A percentile compares a stretch with the other conserved stretches of the same genome.
These are phyloP conservation scores for Pseudocercospora fijiensis DNA, from an alignment of 2,329 filamentous ascomycete genomes.

Conservation along the genomic window DNA sequence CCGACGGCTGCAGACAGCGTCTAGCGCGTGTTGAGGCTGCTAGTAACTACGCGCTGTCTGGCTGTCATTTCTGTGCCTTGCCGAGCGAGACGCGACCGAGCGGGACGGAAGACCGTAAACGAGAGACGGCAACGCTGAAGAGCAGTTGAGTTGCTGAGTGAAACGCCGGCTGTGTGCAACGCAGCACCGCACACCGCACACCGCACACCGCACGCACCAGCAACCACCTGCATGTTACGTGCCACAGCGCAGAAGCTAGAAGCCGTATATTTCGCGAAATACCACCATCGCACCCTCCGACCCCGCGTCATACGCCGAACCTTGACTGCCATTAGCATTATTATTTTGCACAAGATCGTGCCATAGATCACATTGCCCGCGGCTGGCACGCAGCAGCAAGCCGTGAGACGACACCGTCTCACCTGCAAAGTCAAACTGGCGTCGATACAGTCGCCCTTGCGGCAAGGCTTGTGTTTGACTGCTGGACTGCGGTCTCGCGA, in stretches of 20 bases:
- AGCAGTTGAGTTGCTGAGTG: neutral
- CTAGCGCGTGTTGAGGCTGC: neutral
- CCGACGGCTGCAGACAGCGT: neutral
- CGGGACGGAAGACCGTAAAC: neutral
- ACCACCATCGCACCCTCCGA: neutral
- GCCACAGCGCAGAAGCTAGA: neutral
- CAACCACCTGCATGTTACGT: constrained; percentile 9
- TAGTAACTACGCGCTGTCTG: neutral
- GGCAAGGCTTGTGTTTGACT: constrained; percentile 32
- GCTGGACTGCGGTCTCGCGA: constrained; percentile 21
- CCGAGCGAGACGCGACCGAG: neutral
- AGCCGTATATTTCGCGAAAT: neutral
- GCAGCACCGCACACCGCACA: constrained; percentile 2
- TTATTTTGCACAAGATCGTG: neutral
- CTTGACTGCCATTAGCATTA: neutral
- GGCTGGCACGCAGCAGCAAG: constrained; percentile 17
- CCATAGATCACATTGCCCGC: neutral
- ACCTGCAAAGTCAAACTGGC: constrained; percentile 34
- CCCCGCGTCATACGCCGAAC: neutral
- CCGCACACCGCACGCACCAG: neutral
- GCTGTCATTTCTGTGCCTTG: constrained; percentile 1
- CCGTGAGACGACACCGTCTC: constrained; percentile 29
- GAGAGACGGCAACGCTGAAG: neutral
- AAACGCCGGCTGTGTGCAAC: neutral
- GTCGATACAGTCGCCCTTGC: constrained; percentile 35